phyloP scores from a whole-genome alignment of 2,329 filamentous ascomycete species.

The Colletotrichum australisinense region DNA sequence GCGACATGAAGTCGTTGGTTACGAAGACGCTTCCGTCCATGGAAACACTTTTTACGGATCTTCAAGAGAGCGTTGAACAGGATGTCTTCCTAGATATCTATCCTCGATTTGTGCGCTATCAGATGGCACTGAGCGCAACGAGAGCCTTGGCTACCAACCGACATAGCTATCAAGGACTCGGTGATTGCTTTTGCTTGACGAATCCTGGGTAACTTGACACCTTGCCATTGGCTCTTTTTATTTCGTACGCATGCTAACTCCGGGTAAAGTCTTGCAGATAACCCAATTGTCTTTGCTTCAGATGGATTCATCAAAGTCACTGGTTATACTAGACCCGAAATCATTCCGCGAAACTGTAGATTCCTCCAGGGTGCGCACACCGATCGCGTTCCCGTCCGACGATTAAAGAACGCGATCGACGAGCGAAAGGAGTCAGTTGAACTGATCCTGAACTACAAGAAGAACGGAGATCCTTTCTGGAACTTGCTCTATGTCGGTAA shows the following conservation, averaged over 20 bases:
- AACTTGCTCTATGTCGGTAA: slow-evolving; percentile 66
- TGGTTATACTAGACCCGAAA: slow-evolving; percentile 58
- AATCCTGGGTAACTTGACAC: slow-evolving; percentile 49
- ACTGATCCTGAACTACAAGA: slow-evolving; percentile 62
- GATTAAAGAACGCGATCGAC: slow-evolving; percentile 55
- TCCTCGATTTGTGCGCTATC: slow-evolving; percentile 63
- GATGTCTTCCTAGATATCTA: slow-evolving; percentile 59
- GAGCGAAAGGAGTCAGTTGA: slow-evolving; percentile 58
- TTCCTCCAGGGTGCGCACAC: slow-evolving; percentile 62
- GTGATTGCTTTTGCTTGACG: slow-evolving; percentile 69
- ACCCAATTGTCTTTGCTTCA: slow-evolving; percentile 61
- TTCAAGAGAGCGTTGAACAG: slow-evolving; percentile 56
- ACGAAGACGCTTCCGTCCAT: slow-evolving; percentile 57
- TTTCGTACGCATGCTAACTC: neutral
- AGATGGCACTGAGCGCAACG: slow-evolving; percentile 59
- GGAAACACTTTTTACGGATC: slow-evolving; percentile 56
- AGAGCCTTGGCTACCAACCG: slow-evolving; percentile 52
- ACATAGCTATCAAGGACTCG: slow-evolving; percentile 63
- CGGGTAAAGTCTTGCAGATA: slow-evolving; percentile 56
- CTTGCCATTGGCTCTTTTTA: too few relatives aligned
- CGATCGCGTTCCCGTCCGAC: slow-evolving; percentile 52
- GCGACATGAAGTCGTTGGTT: slow-evolving; percentile 59
- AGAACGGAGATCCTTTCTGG: slow-evolving; percentile 65
- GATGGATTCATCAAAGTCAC: slow-evolving; percentile 64
- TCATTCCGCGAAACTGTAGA: slow-evolving; percentile 62